Conservation (phyloP, 140 eudicot species). For the Senecio squalidus region DNA sequence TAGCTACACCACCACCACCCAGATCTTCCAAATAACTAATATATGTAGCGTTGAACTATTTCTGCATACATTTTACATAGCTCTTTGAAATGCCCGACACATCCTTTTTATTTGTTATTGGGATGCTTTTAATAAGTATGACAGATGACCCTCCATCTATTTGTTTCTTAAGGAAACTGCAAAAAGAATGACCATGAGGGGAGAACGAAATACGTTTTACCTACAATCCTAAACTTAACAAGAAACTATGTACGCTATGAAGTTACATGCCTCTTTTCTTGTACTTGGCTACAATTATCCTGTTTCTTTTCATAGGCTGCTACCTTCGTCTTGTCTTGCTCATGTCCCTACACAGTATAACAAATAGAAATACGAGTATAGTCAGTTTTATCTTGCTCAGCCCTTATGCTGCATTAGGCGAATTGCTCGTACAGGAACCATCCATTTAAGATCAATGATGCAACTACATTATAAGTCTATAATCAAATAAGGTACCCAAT, state of each 20-base stretch:
- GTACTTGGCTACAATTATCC: constrained; percentile 27
- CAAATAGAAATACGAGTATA: no score
- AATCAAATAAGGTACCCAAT: no score
- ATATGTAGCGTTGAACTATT: constrained; percentile 10
- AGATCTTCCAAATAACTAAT: not conserved
- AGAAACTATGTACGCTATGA: not conserved
- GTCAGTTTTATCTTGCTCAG: not conserved
- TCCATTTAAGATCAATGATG: no score
- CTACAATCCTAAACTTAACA: not conserved
- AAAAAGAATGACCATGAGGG: constrained; percentile 10
- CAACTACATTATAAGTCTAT: no score
- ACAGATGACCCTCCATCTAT: constrained; percentile 48
- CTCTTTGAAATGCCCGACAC: constrained; percentile 24
- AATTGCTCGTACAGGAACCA: no score
- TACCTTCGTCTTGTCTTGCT: constrained; percentile 28
- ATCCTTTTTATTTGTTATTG: constrained; percentile 38
- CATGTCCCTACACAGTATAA: constrained; percentile 31
- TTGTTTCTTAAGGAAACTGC: constrained; percentile 39
- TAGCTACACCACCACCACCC: not conserved
- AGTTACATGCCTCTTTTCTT: constrained; percentile 48
- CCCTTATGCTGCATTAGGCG: not conserved
- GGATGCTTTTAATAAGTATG: constrained; percentile 54
- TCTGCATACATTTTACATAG: constrained; percentile 30
- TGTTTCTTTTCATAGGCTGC: constrained; percentile 20
- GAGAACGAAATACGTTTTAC: not conserved